Base-by-base conservation (phyloP, 495 filamentous ascomycete genomes). In the Aspergillus sclerotioniger region DNA sequence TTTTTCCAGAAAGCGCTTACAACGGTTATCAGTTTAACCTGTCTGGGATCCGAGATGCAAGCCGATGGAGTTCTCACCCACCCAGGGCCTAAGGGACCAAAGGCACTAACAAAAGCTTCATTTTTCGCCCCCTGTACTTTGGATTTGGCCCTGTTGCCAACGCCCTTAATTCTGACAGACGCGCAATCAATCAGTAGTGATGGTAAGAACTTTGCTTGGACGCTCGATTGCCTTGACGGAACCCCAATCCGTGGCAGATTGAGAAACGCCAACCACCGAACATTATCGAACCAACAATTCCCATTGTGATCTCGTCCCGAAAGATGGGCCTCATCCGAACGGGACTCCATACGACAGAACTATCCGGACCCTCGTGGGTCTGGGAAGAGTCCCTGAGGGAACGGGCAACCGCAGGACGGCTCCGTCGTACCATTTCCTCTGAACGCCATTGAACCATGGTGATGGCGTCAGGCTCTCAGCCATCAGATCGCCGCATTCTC, bases 401-500 rank as follows among this genome's bases (percentile, higher is more conserved):
- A 25, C 47, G 25, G 28, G 28, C 25, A 9, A 31, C 25, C 47
- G 31, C 25, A 47, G 15, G 25, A 21, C 47, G 37, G 37, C 12
- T 15, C 37, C 37, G 37, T 41, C 33, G 33, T 37, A 37, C 33
- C 33, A 37, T 37, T 37, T 37, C 33, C 33, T 15, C 43, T 32
- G 54, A 60, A 58, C 59, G 57, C 61, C 58, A 64, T 64, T 53
- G 52, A 59, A 62, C 54, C 52, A 53, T 17, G 39, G 53, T 44
- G 54, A 74, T 73, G 70, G 70, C 73, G 67, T 69, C 61, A 72
- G 65, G 62, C 60, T 61, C 60, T 64, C 49, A 54, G 56, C 60
- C 64, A 64, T 64, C 51, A 64, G 74, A 77, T 77, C 72, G 74
- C 64, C 69, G 68, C 71, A 71, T 73, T 72, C 72, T 65, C 72